A percentile compares a stretch with the other conserved stretches of the same genome.
These are phyloP conservation scores for Yarrowia deformans DNA, from an alignment of 805 yeast species.

Conservation along the genomic window DNA sequence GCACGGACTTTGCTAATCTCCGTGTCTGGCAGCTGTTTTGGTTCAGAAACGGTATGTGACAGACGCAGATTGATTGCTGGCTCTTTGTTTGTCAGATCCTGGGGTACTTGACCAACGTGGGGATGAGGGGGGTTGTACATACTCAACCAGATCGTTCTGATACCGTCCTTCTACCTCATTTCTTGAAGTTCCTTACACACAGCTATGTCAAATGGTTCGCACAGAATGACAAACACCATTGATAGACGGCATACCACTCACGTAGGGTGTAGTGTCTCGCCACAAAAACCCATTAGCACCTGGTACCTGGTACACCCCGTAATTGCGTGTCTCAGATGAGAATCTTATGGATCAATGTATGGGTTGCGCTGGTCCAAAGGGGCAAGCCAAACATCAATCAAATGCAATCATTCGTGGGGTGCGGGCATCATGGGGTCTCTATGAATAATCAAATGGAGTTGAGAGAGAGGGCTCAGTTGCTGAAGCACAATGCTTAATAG, in stretches of 20 bases:
- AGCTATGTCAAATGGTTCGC: no score
- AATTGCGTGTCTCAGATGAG: slow-evolving; percentile 10
- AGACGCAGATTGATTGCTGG: slow-evolving; percentile 3
- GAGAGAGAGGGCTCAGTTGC: no score
- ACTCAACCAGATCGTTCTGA: no score
- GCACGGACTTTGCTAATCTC: slow-evolving; percentile 8
- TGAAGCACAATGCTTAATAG: neutral
- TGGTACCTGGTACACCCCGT: neutral
- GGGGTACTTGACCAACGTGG: neutral
- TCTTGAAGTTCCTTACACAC: no score
- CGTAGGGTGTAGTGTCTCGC: no score
- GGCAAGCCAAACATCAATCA: slow-evolving; percentile 6
- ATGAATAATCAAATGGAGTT: slow-evolving; percentile 13
- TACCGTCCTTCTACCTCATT: no score
- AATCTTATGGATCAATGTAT: slow-evolving; percentile 4
- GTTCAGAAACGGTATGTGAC: neutral
- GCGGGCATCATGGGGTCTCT: slow-evolving; percentile 11
- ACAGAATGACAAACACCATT: no score
- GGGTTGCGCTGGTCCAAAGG: slow-evolving; percentile 9
- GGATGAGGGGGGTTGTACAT: neutral
- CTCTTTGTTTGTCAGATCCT: slow-evolving; percentile 5
- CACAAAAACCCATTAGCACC: no score
- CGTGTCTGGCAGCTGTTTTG: slow-evolving; percentile 3
- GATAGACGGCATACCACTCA: no score
- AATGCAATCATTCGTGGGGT: slow-evolving; percentile 12